Conservation (phyloP, 208 protist species). For the Borovskyia barvae region DNA sequence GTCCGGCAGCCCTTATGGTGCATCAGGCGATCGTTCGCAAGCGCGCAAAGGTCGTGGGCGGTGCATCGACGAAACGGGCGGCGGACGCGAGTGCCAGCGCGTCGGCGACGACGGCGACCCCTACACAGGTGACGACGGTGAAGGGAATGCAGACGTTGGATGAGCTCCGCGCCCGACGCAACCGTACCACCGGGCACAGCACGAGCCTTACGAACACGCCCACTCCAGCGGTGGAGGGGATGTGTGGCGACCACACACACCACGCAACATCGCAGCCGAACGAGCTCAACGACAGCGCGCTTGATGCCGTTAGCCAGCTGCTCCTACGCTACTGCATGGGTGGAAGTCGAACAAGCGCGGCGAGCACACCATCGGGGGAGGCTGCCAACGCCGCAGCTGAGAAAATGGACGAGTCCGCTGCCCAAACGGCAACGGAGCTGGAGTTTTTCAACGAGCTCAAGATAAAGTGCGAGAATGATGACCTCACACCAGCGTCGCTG, state of each 20-base stretch:
- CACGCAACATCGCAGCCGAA: constrained; percentile 9
- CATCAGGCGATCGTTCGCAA: constrained; percentile 26
- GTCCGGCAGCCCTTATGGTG: constrained; percentile 1
- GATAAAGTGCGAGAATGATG: constrained; percentile 25
- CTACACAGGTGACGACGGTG: constrained; percentile 34
- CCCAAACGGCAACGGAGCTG: constrained; percentile 27
- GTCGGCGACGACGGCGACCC: constrained; percentile 8
- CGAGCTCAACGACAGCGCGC: constrained; percentile 28
- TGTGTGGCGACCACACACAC: background rate
- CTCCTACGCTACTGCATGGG: constrained; percentile 52
- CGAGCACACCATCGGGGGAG: constrained; percentile 2
- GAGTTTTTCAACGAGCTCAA: constrained; percentile 41
- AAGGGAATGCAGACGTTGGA: constrained; percentile 33
- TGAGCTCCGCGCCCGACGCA: constrained; percentile 43
- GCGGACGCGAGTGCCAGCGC: constrained; percentile 3
- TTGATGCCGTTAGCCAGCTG: constrained; percentile 54
- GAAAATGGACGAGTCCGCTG: constrained; percentile 5
- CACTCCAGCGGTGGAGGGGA: background rate
- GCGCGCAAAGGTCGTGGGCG: constrained; percentile 19
- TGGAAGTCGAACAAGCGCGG: background rate
- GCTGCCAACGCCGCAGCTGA: background rate
- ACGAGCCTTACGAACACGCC: background rate
- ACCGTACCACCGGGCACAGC: constrained; percentile 20
- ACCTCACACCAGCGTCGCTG: constrained; percentile 39
- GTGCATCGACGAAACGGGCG: constrained; percentile 12